Conservation (phyloP, 768 basidiomycete genomes). For the Mycena haematopus region DNA sequence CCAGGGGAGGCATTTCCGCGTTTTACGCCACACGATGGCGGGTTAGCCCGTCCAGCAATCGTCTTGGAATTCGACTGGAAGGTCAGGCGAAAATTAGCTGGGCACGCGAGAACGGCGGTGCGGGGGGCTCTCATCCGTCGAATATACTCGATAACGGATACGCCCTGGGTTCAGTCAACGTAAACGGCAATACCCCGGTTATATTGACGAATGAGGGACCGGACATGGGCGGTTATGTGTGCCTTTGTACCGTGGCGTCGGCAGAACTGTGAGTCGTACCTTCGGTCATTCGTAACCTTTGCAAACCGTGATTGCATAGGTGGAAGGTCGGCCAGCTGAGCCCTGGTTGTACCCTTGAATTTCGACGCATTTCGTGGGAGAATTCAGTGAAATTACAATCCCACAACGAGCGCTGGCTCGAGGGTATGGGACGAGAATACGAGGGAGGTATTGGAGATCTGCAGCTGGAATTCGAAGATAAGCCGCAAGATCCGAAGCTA, state of each 20-base stretch:
- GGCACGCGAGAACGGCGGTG: constrained; percentile 63
- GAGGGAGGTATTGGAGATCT: not conserved
- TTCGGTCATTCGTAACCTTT: not conserved
- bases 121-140: constrained; percentile 72
- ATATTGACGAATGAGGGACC: constrained; percentile 68
- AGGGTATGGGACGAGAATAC: constrained; percentile 22
- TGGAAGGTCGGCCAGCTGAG: constrained; percentile 75
- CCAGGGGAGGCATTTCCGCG: constrained; percentile 47
- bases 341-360: constrained; percentile 60
- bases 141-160: constrained; percentile 73
- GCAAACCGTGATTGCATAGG: constrained; percentile 39
- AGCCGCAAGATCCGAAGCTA: constrained; percentile 44
- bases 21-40: constrained; percentile 63
- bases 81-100: constrained; percentile 50
- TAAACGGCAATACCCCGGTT: constrained; percentile 76
- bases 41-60: constrained; percentile 63
- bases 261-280: constrained; percentile 52
- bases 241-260: constrained; percentile 57
- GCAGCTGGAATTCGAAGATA: constrained; percentile 18
- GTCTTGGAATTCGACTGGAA: constrained; percentile 69
- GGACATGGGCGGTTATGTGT: constrained; percentile 69
- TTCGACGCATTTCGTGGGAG: constrained; percentile 55
- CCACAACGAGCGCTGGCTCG: constrained; percentile 40
- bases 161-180: constrained; percentile 58
- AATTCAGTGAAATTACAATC: constrained; percentile 40